Percentiles rank a stretch among this genome's conserved stretches.
Conservation (phyloP, 2,329 filamentous ascomycete species). For the Cadophora malorum region DNA sequence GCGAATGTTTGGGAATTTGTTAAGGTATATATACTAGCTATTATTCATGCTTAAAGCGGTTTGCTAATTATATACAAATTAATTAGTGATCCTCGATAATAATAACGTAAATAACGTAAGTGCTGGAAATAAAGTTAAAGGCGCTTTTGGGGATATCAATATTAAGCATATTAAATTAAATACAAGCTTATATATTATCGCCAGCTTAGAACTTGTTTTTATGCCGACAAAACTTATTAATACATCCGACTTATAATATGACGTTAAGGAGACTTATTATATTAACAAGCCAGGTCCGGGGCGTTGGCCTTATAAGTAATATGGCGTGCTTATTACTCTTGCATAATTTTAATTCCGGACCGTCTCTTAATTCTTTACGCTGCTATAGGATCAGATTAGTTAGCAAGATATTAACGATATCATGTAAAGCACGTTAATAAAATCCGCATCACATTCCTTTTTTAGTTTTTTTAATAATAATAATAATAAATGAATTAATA, state of each 20-base stretch:
- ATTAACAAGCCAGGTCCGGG: too few species aligned
- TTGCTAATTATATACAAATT: constrained; percentile 28
- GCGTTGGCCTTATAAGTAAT: constrained; percentile 25
- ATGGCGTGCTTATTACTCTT: constrained; percentile 31
- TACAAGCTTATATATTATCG: constrained; percentile 22
- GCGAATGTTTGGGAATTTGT: constrained; percentile 15
- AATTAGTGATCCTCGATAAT: constrained; percentile 29
- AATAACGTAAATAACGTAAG: constrained; percentile 26
- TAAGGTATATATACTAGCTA: constrained; percentile 11
- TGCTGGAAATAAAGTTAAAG: constrained; percentile 18
- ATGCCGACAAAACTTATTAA: too few species aligned
- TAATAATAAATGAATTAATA: not conserved
- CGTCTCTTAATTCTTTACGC: too few species aligned
- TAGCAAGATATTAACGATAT: not conserved
- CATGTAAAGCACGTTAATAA: not conserved
- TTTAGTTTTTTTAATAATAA: not conserved
- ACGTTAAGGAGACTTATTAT: too few species aligned
- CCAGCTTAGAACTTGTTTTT: constrained; percentile 32
- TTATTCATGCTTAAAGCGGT: constrained; percentile 17
- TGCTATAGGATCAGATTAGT: not conserved
- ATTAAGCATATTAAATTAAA: constrained; percentile 27
- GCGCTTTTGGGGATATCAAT: constrained; percentile 26
- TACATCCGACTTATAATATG: too few species aligned
- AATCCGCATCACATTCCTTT: not conserved
- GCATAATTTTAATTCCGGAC: not conserved